These are phyloP conservation scores for Hanseniaspora guilliermondii DNA, from an alignment of 805 yeast genomes.

Conservation along the genomic window DNA sequence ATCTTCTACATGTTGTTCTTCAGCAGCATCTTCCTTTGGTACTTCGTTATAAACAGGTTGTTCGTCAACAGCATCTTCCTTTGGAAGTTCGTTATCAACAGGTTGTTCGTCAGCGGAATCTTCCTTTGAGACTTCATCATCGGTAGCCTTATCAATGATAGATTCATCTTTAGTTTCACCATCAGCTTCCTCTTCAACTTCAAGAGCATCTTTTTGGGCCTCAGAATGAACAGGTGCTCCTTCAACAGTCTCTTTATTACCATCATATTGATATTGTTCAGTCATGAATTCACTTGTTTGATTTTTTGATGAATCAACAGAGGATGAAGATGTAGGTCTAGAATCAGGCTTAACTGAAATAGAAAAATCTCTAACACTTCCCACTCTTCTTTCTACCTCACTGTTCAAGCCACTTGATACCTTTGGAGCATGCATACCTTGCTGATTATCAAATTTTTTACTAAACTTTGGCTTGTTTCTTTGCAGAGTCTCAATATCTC, in stretches of 20 bases:
- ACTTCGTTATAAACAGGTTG: too few species aligned
- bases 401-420: constrained; percentile 4
- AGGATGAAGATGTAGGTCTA: neutral
- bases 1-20: neutral
- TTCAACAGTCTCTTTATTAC: neutral
- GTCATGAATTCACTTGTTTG: neutral
- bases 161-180: constrained; percentile 2
- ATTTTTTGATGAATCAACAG: neutral
- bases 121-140: neutral
- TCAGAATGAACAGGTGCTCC: constrained; percentile 1
- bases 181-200: neutral
- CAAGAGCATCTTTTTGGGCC: constrained; percentile 11
- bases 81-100: neutral
- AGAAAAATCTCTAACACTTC: constrained; percentile 11
- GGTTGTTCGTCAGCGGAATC: constrained; percentile 10
- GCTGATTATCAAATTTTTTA: constrained; percentile 6
- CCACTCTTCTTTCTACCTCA: constrained; percentile 14
- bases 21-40: neutral
- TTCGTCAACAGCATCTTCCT: too few species aligned
- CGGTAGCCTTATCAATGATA: neutral
- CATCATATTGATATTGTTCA: neutral
- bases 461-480: constrained; percentile 12
- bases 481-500: constrained; percentile 10
- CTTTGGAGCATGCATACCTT: constrained; percentile 2
- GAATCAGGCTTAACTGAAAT: neutral